A percentile compares a stretch with the other conserved stretches of the same genome.
Evolutionary conservation across 2,329 filamentous ascomycete species (phyloP).

Genomic region (Pseudonectria buxi): DNA sequence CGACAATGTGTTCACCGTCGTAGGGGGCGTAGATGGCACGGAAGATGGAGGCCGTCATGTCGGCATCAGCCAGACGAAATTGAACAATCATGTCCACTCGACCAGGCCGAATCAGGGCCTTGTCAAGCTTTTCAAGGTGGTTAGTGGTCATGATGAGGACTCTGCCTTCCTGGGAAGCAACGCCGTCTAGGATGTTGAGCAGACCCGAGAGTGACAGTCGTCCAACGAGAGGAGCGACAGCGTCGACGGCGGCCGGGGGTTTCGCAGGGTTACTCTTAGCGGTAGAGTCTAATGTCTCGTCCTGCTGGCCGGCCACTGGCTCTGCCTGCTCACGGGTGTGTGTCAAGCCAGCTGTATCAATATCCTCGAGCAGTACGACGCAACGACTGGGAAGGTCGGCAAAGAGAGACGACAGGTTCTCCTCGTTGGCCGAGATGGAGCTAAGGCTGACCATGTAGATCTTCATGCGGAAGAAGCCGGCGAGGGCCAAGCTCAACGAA

Average conservation of each 20-base stretch:
- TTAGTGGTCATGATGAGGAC: slow-evolving; percentile 62
- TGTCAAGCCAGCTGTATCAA: slow-evolving; percentile 65
- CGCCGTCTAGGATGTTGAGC: slow-evolving; percentile 75
- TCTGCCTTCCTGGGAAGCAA: slow-evolving; percentile 57
- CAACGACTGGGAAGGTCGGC: slow-evolving; percentile 61
- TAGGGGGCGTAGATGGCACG: slow-evolving; percentile 51
- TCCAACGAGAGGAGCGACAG: slow-evolving; percentile 8
- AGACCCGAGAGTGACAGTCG: slow-evolving; percentile 66
- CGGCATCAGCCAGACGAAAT: slow-evolving; percentile 47
- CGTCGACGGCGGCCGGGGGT: slow-evolving; percentile 6
- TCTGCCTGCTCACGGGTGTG: slow-evolving; percentile 43
- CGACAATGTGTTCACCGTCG: slow-evolving; percentile 23
- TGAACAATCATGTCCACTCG: slow-evolving; percentile 54
- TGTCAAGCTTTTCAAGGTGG: slow-evolving; percentile 54
- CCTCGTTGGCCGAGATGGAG: slow-evolving; percentile 56
- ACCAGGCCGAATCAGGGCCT: slow-evolving; percentile 55
- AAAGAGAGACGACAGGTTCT: slow-evolving; percentile 58
- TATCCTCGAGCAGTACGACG: slow-evolving; percentile 69
- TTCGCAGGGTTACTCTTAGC: slow-evolving; percentile 4
- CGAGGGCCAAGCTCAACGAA: slow-evolving; percentile 62
- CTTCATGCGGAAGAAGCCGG: slow-evolving; percentile 61
- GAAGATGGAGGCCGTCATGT: slow-evolving; percentile 50
- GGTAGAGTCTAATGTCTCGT: slow-evolving; percentile 10
- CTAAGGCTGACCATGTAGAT: slow-evolving; percentile 68
- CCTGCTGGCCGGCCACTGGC: slow-evolving; percentile 16